Percentiles rank a stretch among this genome's conserved stretches.
Conservation (phyloP, 768 basidiomycete species). For the Obba rivulosa region DNA sequence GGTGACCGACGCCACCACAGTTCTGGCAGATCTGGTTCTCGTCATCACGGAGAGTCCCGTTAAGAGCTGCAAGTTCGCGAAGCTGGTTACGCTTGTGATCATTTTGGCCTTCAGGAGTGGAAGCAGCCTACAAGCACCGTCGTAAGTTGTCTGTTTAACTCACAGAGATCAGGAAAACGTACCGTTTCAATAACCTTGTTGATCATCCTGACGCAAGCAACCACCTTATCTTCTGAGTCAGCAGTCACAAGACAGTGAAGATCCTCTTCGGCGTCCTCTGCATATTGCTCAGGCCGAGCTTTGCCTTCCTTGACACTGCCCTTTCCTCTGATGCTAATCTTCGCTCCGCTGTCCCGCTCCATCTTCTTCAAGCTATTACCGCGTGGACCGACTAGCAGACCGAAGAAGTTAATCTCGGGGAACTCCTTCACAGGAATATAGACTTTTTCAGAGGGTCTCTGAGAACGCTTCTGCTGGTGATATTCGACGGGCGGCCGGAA, state of each 20-base stretch:
- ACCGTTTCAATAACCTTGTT: slow-evolving; percentile 98
- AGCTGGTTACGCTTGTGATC: slow-evolving; percentile 99
- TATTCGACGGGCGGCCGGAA: slow-evolving; percentile 98
- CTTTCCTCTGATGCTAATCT: slow-evolving; percentile 97
- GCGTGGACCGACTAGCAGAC: slow-evolving; percentile 94
- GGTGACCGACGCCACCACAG: slow-evolving; percentile 88
- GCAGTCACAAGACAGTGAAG: slow-evolving; percentile 95
- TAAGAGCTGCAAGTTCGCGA: slow-evolving; percentile 93
- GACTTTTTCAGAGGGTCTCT: slow-evolving; percentile 94
- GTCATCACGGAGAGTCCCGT: slow-evolving; percentile 98
- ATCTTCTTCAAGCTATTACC: slow-evolving; percentile 99
- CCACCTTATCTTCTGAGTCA: slow-evolving; percentile 89
- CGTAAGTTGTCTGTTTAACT: not conserved
- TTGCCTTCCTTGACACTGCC: slow-evolving; percentile 99
- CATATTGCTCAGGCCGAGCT: slow-evolving; percentile 88
- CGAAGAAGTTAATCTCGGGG: slow-evolving; percentile 99
- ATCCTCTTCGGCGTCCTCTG: slow-evolving; percentile 97
- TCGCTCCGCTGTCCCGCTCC: slow-evolving; percentile 97
- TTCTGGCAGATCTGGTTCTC: slow-evolving; percentile 99
- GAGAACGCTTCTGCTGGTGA: slow-evolving; percentile 89
- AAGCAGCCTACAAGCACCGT: slow-evolving; percentile 69
- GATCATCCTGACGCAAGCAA: slow-evolving; percentile 88
- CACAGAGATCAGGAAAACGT: slow-evolving; percentile 24
- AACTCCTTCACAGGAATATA: slow-evolving; percentile 99
- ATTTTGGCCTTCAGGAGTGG: slow-evolving; percentile 98